These are phyloP conservation scores for Russula lepida DNA, from an alignment of 768 basidiomycete species.

Conservation along the genomic window DNA sequence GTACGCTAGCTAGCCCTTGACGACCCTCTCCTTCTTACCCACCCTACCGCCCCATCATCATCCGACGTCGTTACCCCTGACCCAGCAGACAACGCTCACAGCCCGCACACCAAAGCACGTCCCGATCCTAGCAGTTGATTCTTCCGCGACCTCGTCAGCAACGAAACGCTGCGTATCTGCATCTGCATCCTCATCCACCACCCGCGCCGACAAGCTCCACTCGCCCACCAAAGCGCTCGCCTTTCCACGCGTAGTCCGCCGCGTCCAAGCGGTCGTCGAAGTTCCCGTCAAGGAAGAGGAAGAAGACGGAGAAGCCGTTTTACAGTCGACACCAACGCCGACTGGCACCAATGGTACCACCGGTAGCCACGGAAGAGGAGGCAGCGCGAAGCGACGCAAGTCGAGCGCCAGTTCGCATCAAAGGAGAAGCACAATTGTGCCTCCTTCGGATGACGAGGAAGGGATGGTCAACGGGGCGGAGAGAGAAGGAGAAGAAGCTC, in stretches of 20 bases:
- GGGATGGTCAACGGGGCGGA: background rate
- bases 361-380: background rate
- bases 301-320: conserved; percentile 23
- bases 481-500: conserved; percentile 29
- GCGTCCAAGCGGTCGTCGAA: conserved; percentile 52
- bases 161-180: conserved; percentile 20
- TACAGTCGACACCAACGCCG: background rate
- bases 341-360: background rate
- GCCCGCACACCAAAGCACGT: conserved; percentile 21
- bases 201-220: conserved; percentile 5
- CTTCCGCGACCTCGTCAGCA: conserved; percentile 19
- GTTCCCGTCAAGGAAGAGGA: conserved; percentile 60
- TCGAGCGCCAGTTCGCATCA: conserved; percentile 11
- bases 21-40: no score
- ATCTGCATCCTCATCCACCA: conserved; percentile 15
- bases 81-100: conserved; percentile 20
- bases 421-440: conserved; percentile 16
- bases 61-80: background rate
- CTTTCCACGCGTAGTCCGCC: conserved; percentile 42
- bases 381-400: conserved; percentile 29
- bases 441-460: conserved; percentile 13
- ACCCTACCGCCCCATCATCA: no score
- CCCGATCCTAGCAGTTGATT: conserved; percentile 14
- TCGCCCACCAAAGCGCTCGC: conserved; percentile 2
- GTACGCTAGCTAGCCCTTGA: background rate